phyloP scores from a whole-genome alignment of 2,329 filamentous ascomycete genomes.

The Malbranchea cinnamomea region DNA sequence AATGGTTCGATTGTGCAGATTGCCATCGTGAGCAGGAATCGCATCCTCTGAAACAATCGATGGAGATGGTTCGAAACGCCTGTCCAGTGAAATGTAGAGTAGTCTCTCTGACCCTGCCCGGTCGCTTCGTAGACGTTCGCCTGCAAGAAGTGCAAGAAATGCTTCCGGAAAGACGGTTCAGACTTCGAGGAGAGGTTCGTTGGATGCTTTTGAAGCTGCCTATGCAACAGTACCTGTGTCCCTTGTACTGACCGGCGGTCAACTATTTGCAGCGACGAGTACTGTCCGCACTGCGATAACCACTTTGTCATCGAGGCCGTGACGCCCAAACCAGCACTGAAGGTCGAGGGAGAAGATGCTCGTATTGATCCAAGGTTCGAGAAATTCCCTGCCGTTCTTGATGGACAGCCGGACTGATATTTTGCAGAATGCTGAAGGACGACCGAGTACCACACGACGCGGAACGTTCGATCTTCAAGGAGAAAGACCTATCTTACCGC shows the following conservation, averaged over 20 bases:
- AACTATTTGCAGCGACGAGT: constrained; percentile 56
- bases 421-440: constrained; percentile 71
- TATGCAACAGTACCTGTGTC: not conserved
- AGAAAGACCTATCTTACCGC: constrained; percentile 58
- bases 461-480: constrained; percentile 56
- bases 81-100: constrained; percentile 1
- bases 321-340: constrained; percentile 65
- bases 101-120: not conserved
- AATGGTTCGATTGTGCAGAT: constrained; percentile 98
- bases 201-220: not conserved
- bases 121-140: constrained; percentile 46
- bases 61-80: constrained; percentile 53
- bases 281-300: constrained; percentile 98
- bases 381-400: not conserved
- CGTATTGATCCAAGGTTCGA: constrained; percentile 57
- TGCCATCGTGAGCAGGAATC: constrained; percentile 73
- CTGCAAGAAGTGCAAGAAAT: constrained; percentile 98
- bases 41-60: constrained; percentile 59
- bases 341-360: constrained; percentile 83
- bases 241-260: not conserved
- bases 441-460: constrained; percentile 53
- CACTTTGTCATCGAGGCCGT: constrained; percentile 88
- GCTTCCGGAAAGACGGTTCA: constrained; percentile 81
- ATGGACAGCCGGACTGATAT: constrained; percentile 3
- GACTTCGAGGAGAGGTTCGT: constrained; percentile 71